A percentile compares a stretch with the other conserved stretches of the same genome.
These are phyloP conservation scores for Candida loeiensis DNA, from an alignment of 805 yeast species.

Conservation along the genomic window DNA sequence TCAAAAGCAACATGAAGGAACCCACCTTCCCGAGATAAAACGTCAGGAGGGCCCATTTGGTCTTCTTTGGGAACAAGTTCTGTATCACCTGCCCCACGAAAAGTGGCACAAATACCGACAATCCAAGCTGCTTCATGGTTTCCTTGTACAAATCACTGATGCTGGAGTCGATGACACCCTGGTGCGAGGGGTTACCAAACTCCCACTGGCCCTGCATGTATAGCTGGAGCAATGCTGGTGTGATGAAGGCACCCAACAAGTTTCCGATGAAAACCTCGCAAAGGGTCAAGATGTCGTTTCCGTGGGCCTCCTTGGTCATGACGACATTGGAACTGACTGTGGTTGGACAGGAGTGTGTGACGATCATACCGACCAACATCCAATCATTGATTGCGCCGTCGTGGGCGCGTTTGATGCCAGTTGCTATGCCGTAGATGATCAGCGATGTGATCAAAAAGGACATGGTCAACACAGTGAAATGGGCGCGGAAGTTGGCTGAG, in stretches of 20 bases:
- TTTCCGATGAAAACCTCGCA: constrained; percentile 88
- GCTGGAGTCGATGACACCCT: constrained; percentile 46
- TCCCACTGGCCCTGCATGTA: constrained; percentile 56
- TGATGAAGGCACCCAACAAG: constrained; percentile 77
- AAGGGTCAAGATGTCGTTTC: constrained; percentile 72
- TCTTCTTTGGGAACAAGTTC: constrained; percentile 62
- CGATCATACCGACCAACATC: constrained; percentile 76
- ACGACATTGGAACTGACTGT: constrained; percentile 90
- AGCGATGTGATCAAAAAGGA: constrained; percentile 72
- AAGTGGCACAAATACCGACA: constrained; percentile 77
- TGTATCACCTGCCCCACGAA: constrained; percentile 86
- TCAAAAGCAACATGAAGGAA: constrained; percentile 69
- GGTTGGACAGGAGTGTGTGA: constrained; percentile 86
- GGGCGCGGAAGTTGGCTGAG: constrained; percentile 78
- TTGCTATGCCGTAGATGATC: constrained; percentile 68
- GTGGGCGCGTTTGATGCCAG: constrained; percentile 57
- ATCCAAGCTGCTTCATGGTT: constrained; percentile 86
- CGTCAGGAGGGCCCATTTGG: constrained; percentile 54
- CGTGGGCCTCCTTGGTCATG: constrained; percentile 84
- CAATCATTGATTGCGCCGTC: constrained; percentile 64
- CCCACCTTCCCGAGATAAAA: constrained; percentile 71
- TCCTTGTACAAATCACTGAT: constrained; percentile 59
- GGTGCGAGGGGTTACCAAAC: constrained; percentile 70
- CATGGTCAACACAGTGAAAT: constrained; percentile 59
- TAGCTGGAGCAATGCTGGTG: constrained; percentile 82